A percentile compares a stretch with the other conserved stretches of the same genome.
These are phyloP conservation scores for Talaromyces sp. DNA, from an alignment of 2,329 filamentous ascomycete species.

Conservation along the genomic window DNA sequence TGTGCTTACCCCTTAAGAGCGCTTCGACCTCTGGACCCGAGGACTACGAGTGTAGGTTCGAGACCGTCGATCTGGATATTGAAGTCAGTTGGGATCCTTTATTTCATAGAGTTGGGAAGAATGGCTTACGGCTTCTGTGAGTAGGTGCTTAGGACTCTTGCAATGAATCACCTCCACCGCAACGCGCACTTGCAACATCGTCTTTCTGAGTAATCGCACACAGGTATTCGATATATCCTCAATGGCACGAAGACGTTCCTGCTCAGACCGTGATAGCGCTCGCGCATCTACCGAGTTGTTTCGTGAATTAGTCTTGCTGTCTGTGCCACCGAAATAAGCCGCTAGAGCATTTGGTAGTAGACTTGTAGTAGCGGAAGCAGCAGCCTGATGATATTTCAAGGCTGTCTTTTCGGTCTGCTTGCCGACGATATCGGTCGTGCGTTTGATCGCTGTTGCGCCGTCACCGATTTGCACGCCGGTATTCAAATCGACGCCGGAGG, in stretches of 20 bases:
- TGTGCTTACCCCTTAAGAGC: slow-evolving; percentile 77
- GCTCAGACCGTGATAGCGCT: slow-evolving; percentile 59
- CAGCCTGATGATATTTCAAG: slow-evolving; percentile 38
- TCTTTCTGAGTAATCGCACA: slow-evolving; percentile 82
- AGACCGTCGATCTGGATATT: slow-evolving; percentile 79
- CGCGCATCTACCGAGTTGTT: slow-evolving; percentile 44
- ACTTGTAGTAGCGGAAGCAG: slow-evolving; percentile 21
- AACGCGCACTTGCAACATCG: slow-evolving; percentile 82
- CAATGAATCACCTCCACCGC: slow-evolving; percentile 96
- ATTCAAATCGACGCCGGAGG: slow-evolving; percentile 30
- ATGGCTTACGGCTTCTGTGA: slow-evolving; percentile 72
- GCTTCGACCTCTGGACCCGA: slow-evolving; percentile 85
- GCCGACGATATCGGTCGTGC: slow-evolving; percentile 66
- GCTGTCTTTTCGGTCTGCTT: slow-evolving; percentile 52
- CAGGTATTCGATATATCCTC: slow-evolving; percentile 78
- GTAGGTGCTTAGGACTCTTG: slow-evolving; percentile 93
- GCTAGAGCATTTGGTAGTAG: slow-evolving; percentile 29
- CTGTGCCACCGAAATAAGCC: slow-evolving; percentile 34
- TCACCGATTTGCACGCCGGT: slow-evolving; percentile 58
- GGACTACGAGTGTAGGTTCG: slow-evolving; percentile 84
- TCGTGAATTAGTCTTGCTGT: slow-evolving; percentile 32
- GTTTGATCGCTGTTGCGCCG: slow-evolving; percentile 68
- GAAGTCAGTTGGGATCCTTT: not conserved
- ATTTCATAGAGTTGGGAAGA: not conserved
- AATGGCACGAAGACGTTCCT: slow-evolving; percentile 75